Percentiles rank a stretch among this genome's conserved stretches.
phyloP scores from a whole-genome alignment of 805 yeast species.

The Myxozyma mucilagina region DNA sequence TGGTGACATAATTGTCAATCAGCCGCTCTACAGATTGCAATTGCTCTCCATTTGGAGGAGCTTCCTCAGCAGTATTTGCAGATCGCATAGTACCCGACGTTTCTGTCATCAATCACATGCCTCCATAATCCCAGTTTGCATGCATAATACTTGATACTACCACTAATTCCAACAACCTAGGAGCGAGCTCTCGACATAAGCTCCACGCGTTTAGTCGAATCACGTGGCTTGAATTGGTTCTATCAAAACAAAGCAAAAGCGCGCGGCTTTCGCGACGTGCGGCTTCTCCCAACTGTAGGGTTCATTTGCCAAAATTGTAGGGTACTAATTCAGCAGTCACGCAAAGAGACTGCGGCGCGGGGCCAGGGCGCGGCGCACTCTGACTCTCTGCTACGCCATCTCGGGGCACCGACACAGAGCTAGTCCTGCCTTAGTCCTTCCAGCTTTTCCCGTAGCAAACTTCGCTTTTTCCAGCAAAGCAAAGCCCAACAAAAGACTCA shows the following conservation, averaged over 20 bases:
- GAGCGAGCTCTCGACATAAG: neutral
- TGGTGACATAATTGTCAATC: too few relatives aligned
- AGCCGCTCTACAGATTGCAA: too few relatives aligned
- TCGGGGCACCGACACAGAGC: neutral
- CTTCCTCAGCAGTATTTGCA: too few relatives aligned
- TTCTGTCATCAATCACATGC: too few relatives aligned
- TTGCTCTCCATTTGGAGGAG: too few relatives aligned
- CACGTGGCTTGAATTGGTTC: neutral
- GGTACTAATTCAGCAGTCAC: conserved; percentile 5
- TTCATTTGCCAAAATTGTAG: neutral
- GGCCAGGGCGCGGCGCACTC: neutral
- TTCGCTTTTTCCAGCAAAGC: conserved; percentile 15
- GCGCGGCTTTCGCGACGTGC: neutral
- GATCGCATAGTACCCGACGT: too few relatives aligned
- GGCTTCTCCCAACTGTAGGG: neutral
- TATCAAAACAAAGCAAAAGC: too few relatives aligned
- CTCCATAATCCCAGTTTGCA: too few relatives aligned
- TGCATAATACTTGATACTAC: too few relatives aligned
- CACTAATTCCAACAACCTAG: too few relatives aligned
- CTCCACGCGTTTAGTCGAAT: neutral
- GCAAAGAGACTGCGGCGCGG: neutral
- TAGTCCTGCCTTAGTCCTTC: neutral
- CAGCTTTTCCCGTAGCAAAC: conserved; percentile 1
- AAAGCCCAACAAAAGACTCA: conserved; percentile 2
- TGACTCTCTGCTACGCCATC: neutral